A percentile compares a stretch with the other conserved stretches of the same genome.
These are phyloP conservation scores for Ophiostoma sp. DNA, from an alignment of 2,329 filamentous ascomycete genomes.

Conservation along the genomic window DNA sequence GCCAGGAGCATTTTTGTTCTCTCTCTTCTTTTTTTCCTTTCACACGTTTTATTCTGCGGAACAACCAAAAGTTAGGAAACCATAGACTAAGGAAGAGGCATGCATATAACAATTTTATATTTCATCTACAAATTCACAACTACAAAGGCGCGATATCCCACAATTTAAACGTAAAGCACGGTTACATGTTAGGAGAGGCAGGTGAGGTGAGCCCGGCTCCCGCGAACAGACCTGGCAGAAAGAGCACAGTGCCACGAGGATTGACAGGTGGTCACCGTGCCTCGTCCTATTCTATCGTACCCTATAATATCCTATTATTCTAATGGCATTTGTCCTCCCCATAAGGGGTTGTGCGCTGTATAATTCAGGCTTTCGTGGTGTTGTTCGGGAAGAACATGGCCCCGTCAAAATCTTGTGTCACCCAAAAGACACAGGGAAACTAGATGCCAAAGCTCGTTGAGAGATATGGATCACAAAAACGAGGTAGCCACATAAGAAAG, in stretches of 20 bases:
- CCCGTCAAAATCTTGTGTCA: neutral
- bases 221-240: neutral
- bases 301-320: neutral
- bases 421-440: neutral
- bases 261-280: neutral
- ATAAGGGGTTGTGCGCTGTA: neutral
- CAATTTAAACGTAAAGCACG: neutral
- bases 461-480: neutral
- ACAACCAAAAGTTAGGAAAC: conserved; percentile 1
- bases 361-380: neutral
- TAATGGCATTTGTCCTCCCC: neutral
- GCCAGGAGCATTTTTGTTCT: neutral
- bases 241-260: neutral
- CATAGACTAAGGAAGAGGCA: neutral
- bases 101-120: neutral
- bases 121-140: neutral
- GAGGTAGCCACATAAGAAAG: neutral
- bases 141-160: neutral
- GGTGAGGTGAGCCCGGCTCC: neutral
- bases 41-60: neutral
- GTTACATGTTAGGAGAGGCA: neutral
- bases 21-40: neutral
- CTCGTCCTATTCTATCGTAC: neutral
- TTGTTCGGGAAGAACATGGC: neutral
- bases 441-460: neutral